Conservation (phyloP, 306 rosid genomes). For the Senna siamea region DNA sequence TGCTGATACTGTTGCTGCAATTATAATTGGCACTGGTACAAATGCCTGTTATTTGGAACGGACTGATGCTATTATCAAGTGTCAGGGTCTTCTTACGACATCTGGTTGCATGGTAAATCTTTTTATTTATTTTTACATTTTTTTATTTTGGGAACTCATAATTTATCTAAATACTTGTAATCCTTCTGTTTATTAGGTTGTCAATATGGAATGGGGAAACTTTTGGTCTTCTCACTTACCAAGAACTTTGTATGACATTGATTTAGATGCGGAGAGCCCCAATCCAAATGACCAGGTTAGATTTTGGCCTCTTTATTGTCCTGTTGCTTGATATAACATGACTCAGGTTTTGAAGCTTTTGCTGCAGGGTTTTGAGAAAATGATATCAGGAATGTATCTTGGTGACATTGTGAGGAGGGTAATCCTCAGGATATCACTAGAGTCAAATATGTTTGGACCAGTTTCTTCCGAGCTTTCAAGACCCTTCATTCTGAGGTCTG, state of each 20-base stretch:
- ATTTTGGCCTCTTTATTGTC: constrained; percentile 22
- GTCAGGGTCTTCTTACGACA: constrained; percentile 79
- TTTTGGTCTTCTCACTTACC: constrained; percentile 95
- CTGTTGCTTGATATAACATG: constrained; percentile 24
- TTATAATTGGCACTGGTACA: constrained; percentile 89
- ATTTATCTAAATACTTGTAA: constrained; percentile 3
- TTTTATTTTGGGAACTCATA: background rate
- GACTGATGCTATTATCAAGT: constrained; percentile 85
- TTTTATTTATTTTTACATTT: background rate
- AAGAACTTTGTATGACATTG: constrained; percentile 78
- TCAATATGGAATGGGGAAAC: constrained; percentile 98
- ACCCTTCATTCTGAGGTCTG: constrained; percentile 76
- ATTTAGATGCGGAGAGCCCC: constrained; percentile 86
- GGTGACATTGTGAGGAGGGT: constrained; percentile 95
- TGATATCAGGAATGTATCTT: constrained; percentile 97
- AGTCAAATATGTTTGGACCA: constrained; percentile 73
- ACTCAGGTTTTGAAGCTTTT: constrained; percentile 37
- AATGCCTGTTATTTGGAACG: constrained; percentile 95
- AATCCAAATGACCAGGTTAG: constrained; percentile 90
- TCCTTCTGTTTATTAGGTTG: constrained; percentile 52
- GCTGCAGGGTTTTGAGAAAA: constrained; percentile 89
- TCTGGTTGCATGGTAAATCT: constrained; percentile 79
- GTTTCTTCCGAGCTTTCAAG: constrained; percentile 59
- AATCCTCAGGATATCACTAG: constrained; percentile 72
- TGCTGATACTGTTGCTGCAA: constrained; percentile 87